phyloP scores from a whole-genome alignment of 495 filamentous ascomycete species.

The Ramalina intermedia region DNA sequence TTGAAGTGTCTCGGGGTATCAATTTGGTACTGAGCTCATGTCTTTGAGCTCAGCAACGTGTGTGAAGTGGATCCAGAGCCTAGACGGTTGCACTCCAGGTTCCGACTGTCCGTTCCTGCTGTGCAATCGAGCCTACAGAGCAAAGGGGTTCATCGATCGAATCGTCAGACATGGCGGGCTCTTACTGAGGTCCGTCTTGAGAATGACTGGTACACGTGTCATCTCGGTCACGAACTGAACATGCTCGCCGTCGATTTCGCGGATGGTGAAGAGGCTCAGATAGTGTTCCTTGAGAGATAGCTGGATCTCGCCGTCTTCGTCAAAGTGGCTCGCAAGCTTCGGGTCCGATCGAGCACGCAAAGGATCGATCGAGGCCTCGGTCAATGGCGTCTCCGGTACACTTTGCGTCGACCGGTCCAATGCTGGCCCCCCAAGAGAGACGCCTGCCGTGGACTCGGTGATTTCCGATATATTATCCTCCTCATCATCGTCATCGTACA shows the following conservation, averaged over 20 bases:
- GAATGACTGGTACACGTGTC: constrained; percentile 86
- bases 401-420: constrained; percentile 84
- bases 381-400: constrained; percentile 83
- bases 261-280: constrained; percentile 70
- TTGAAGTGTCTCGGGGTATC: too few species aligned
- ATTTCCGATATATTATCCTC: constrained; percentile 79
- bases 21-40: too few species aligned
- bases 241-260: constrained; percentile 88
- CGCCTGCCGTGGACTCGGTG: constrained; percentile 70
- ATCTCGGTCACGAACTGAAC: constrained; percentile 98
- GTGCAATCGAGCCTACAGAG: constrained; percentile 37
- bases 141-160: constrained; percentile 91
- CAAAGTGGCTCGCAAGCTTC: constrained; percentile 62
- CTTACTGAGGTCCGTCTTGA: constrained; percentile 97
- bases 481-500: constrained; percentile 80
- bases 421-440: constrained; percentile 47
- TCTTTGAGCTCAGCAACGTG: too few species aligned
- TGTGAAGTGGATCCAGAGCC: background rate
- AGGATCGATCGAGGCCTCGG: constrained; percentile 54
- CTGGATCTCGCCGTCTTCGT: constrained; percentile 57
- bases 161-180: constrained; percentile 99
- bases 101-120: background rate
- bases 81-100: background rate
- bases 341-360: constrained; percentile 87
- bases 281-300: constrained; percentile 94